Evolutionary conservation across 768 basidiomycete species (phyloP), one percentile per base, ranked within the genome.

Genomic region (Coprinopsis cinerea): DNA sequence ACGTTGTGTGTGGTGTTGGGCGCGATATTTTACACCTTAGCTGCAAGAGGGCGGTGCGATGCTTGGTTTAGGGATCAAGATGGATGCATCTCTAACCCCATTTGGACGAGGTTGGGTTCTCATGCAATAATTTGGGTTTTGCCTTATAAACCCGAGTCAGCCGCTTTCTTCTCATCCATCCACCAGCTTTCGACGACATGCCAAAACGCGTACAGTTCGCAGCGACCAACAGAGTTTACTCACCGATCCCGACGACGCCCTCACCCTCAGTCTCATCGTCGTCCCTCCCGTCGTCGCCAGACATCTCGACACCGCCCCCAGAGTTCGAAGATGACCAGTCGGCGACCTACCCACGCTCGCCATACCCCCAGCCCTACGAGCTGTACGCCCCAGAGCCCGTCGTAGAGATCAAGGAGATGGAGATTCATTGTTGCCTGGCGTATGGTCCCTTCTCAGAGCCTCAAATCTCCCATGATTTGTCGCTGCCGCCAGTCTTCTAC

Each of bases 151-250:
- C 51, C 44, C 34, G 23, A 45, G 25, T 24, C 18, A 24, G 13
- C 32, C 13, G 7, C 41, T 48, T 44, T n/a, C 56, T 46, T 39
- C 55, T 51, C 55, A 44, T 44, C 42, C 52, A 49, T 50, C 54
- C 48, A 43, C 50, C 52, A 53, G 48, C 53, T 52, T 52, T 53
- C 54, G 48, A 49, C 48, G 48, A 34, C 48, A 69, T 67, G 61
- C 57, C 60, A 39, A 71, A 70, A 60, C 71, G 67, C 63, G 74
- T 76, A 27, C 68, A 68, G 42, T 76, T 76, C 49, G 66, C 70
- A 34, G 52, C 58, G 9, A 65, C 66, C 11, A 69, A 70, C 58
- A 63, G 61, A 11, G 58, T 68, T 11, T 72, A 70, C 59, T 64
- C 68, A 18, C 36, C 69, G 20, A 53, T 53, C 20, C 61, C 68